These are phyloP conservation scores for Ophiocordyceps camponoti-rufipedis DNA, from an alignment of 2,329 filamentous ascomycete genomes.

Conservation along the genomic window DNA sequence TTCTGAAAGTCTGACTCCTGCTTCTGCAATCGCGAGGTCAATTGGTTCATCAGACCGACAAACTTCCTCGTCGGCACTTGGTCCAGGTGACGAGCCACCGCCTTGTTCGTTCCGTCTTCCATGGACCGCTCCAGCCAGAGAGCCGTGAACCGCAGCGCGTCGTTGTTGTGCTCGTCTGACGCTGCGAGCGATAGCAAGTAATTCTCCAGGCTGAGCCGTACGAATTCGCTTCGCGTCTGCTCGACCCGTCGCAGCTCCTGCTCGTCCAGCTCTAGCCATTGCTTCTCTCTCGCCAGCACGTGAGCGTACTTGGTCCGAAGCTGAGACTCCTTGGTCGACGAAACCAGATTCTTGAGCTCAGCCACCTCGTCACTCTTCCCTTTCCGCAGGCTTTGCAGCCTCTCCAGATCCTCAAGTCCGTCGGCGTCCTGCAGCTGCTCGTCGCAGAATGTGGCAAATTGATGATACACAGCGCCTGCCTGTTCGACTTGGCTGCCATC, in stretches of 20 bases:
- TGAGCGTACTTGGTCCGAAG: constrained; percentile 37
- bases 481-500: constrained; percentile 44
- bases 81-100: constrained; percentile 50
- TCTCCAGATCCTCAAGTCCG: constrained; percentile 64
- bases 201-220: constrained; percentile 81
- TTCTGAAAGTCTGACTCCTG: constrained; percentile 56
- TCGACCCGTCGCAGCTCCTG: constrained; percentile 68
- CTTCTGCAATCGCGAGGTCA: constrained; percentile 78
- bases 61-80: constrained; percentile 84
- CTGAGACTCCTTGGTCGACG: constrained; percentile 30
- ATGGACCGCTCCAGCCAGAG: constrained; percentile 81
- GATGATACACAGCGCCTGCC: constrained; percentile 78
- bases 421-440: constrained; percentile 80
- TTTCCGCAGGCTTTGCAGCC: constrained; percentile 61
- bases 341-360: constrained; percentile 47
- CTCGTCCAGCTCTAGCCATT: constrained; percentile 81
- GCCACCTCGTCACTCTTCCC: constrained; percentile 66
- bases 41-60: constrained; percentile 81
- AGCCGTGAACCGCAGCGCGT: constrained; percentile 79
- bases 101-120: constrained; percentile 58
- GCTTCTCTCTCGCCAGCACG: constrained; percentile 54
- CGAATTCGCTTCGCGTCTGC: constrained; percentile 59
- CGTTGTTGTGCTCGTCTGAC: constrained; percentile 77
- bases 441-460: constrained; percentile 91
- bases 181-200: constrained; percentile 73